A percentile compares a stretch with the other conserved stretches of the same genome.
Conservation (phyloP, 257 asterid genomes). For the Fraxinus cuspidata region DNA sequence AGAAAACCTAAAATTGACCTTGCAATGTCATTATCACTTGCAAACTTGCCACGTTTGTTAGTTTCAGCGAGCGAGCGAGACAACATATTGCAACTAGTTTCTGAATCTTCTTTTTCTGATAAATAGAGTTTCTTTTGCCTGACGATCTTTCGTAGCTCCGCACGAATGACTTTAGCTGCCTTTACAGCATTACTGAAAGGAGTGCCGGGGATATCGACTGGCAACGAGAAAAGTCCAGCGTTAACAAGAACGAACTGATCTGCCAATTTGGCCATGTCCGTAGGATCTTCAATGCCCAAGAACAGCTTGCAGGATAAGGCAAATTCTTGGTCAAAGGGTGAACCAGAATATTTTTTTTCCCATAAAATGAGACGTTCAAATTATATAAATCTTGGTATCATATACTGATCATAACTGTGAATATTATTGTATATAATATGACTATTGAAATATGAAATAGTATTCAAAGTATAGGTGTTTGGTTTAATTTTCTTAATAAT, state of each 20-base stretch:
- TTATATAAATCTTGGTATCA: too few species aligned
- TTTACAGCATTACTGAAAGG: background rate
- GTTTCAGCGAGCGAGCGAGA: background rate
- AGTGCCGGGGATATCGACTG: background rate
- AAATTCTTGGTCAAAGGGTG: background rate
- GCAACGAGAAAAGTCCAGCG: background rate
- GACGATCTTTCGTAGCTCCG: constrained; percentile 2
- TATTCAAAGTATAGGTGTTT: too few species aligned
- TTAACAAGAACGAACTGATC: background rate
- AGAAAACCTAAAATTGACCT: background rate
- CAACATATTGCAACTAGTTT: background rate
- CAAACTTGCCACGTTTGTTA: background rate
- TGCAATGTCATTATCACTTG: background rate
- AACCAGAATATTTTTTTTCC: background rate
- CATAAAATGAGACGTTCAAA: too few species aligned
- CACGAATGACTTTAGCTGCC: background rate
- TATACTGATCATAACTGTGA: too few species aligned
- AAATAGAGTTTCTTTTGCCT: background rate
- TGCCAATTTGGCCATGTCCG: background rate
- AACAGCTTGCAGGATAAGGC: constrained; percentile 8
- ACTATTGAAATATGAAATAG: too few species aligned
- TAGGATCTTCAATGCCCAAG: constrained; percentile 8
- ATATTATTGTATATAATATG: too few species aligned
- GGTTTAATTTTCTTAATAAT: too few species aligned
- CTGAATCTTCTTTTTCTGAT: too few species aligned